Percentiles rank a stretch among this genome's conserved stretches.
phyloP scores from a whole-genome alignment of 805 yeast genomes.

The Monosporozyma siamensis region DNA sequence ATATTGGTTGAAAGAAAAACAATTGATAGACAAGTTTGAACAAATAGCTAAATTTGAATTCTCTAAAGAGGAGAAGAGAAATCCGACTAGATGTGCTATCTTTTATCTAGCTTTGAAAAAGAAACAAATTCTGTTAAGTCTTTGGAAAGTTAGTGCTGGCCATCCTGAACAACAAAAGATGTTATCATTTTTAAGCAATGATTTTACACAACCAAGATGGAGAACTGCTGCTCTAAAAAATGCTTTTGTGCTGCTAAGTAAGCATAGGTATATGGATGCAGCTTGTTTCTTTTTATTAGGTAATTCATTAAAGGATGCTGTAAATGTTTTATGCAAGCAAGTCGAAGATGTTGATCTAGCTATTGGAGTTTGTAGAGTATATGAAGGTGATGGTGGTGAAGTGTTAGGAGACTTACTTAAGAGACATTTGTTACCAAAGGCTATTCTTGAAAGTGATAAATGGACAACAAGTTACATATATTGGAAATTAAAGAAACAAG shows the following conservation, averaged over 20 bases:
- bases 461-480: conserved; percentile 79
- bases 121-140: conserved; percentile 63
- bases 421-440: conserved; percentile 43
- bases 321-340: conserved; percentile 60
- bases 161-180: conserved; percentile 80
- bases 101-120: conserved; percentile 72
- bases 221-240: conserved; percentile 81
- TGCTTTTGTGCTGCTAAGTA: conserved; percentile 82
- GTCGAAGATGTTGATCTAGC: conserved; percentile 66
- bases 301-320: conserved; percentile 65
- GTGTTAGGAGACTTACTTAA: conserved; percentile 42
- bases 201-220: conserved; percentile 73
- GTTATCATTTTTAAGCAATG: conserved; percentile 65
- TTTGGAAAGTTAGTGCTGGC: conserved; percentile 72
- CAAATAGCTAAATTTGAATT: conserved; percentile 65
- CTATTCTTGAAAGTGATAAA: conserved; percentile 54
- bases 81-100: conserved; percentile 67
- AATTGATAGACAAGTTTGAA: conserved; percentile 49
- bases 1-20: conserved; percentile 54
- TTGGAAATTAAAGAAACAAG: conserved; percentile 49
- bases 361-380: conserved; percentile 68
- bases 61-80: conserved; percentile 41
- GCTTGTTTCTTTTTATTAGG: conserved; percentile 83
- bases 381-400: conserved; percentile 54
- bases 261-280: conserved; percentile 79